These are phyloP conservation scores for Petrea volubilis DNA, from an alignment of 257 asterid genomes.

Conservation along the genomic window DNA sequence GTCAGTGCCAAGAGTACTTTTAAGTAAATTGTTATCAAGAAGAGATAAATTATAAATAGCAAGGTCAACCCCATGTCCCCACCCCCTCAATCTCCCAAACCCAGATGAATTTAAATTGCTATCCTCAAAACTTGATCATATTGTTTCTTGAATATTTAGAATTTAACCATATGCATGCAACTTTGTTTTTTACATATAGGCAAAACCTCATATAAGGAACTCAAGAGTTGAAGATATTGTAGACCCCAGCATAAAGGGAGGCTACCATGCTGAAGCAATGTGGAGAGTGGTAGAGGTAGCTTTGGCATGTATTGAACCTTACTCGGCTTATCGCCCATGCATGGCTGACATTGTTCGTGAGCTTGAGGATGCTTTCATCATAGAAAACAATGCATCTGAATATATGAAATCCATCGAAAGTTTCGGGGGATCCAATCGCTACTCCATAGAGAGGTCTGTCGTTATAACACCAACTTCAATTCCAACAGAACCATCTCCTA, in stretches of 20 bases:
- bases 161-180: not conserved
- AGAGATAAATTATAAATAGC: no score
- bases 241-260: constrained; percentile 44
- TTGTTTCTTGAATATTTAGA: not conserved
- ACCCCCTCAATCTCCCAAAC: not conserved
- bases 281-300: constrained; percentile 79
- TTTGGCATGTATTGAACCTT: constrained; percentile 82
- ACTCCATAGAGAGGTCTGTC: constrained; percentile 68
- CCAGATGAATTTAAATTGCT: not conserved
- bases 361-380: constrained; percentile 81
- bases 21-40: no score
- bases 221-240: constrained; percentile 64
- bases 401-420: constrained; percentile 50
- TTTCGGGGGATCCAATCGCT: constrained; percentile 77
- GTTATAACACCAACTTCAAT: constrained; percentile 55
- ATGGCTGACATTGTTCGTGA: constrained; percentile 86
- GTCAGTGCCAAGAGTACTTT: no score
- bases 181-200: constrained; percentile 42
- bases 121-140: not conserved
- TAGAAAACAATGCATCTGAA: constrained; percentile 47
- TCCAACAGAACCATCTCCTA: constrained; percentile 47
- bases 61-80: not conserved
- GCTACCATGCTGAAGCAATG: constrained; percentile 50
- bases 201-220: constrained; percentile 75
- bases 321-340: constrained; percentile 79